Percentiles rank a stretch among this genome's conserved stretches.
Conservation (phyloP, 148 eudicot genomes). For the Rhododendron kiyosumense region DNA sequence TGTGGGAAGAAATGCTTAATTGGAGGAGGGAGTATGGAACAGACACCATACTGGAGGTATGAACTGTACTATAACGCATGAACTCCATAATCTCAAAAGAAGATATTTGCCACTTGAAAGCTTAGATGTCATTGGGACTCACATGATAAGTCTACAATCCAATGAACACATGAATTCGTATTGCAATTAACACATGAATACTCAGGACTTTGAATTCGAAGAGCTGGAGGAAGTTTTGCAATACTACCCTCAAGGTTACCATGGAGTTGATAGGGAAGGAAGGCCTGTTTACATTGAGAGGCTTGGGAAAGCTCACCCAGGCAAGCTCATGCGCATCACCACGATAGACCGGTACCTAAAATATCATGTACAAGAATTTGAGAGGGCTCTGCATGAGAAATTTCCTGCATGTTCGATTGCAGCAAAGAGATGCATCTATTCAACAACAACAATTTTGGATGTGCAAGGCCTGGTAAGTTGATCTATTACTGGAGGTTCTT, state of each 20-base stretch:
- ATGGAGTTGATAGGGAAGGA: slow-evolving; percentile 83
- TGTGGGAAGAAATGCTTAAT: slow-evolving; percentile 86
- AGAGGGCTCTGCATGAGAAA: slow-evolving; percentile 61
- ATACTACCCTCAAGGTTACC: slow-evolving; percentile 84
- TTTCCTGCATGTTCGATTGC: slow-evolving; percentile 89
- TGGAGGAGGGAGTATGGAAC: slow-evolving; percentile 75
- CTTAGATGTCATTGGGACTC: not conserved
- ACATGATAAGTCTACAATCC: too few relatives aligned
- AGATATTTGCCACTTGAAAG: not conserved
- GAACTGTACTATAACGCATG: not conserved
- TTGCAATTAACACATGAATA: not conserved
- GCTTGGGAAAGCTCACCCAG: slow-evolving; percentile 73
- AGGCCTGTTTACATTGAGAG: slow-evolving; percentile 80
- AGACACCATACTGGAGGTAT: slow-evolving; percentile 70
- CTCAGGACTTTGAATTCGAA: slow-evolving; percentile 62
- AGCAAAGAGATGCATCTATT: slow-evolving; percentile 58
- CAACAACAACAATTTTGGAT: slow-evolving; percentile 78
- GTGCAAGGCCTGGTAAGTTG: slow-evolving; percentile 73
- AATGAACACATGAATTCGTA: too few relatives aligned
- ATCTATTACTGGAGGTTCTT: not conserved
- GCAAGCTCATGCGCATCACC: slow-evolving; percentile 64
- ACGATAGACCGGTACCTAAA: slow-evolving; percentile 62
- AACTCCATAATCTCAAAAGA: not conserved
- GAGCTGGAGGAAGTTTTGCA: slow-evolving; percentile 70
- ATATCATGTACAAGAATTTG: slow-evolving; percentile 83